Percentiles rank a stretch among this genome's conserved stretches.
These are phyloP conservation scores for Penicillium lagena DNA, from an alignment of 495 filamentous ascomycete genomes.

Conservation along the genomic window DNA sequence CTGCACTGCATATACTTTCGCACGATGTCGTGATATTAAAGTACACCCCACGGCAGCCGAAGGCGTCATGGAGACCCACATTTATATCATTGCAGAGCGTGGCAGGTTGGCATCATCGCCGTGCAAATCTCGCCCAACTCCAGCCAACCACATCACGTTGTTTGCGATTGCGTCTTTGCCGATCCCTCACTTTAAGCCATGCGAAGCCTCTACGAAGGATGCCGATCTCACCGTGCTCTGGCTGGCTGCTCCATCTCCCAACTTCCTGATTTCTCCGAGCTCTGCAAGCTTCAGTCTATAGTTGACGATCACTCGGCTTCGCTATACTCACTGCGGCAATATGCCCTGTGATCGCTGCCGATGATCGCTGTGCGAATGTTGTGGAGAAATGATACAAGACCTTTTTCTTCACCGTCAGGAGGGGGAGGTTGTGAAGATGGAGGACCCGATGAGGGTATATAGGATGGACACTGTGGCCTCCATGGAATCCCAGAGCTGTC, in stretches of 20 bases:
- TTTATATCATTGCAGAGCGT: slow-evolving; percentile 4
- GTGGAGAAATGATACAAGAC: slow-evolving; percentile 17
- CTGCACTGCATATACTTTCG: too few relatives aligned
- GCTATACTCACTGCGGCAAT: slow-evolving; percentile 6
- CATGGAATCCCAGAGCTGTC: background rate
- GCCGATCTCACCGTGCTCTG: too few relatives aligned
- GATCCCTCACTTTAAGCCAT: background rate
- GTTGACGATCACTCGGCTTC: slow-evolving; percentile 3
- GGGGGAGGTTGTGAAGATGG: background rate
- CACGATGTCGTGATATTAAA: too few relatives aligned
- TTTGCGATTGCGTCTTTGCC: background rate
- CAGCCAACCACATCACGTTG: background rate
- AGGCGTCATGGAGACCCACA: slow-evolving; percentile 14
- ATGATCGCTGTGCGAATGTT: slow-evolving; percentile 11
- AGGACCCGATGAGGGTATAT: background rate
- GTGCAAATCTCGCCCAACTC: slow-evolving; percentile 7
- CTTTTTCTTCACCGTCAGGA: background rate
- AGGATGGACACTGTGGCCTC: background rate
- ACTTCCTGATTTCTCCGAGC: slow-evolving; percentile 1
- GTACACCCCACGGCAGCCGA: background rate
- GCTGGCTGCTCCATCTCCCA: background rate
- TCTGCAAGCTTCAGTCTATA: too few relatives aligned
- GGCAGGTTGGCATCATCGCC: slow-evolving; percentile 1
- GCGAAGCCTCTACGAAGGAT: too few relatives aligned
- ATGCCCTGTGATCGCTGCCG: slow-evolving; percentile 1